Percentiles rank a stretch among this genome's conserved stretches.
Conservation (phyloP, 2,329 filamentous ascomycete genomes). For the Exophiala dermatitidis region DNA sequence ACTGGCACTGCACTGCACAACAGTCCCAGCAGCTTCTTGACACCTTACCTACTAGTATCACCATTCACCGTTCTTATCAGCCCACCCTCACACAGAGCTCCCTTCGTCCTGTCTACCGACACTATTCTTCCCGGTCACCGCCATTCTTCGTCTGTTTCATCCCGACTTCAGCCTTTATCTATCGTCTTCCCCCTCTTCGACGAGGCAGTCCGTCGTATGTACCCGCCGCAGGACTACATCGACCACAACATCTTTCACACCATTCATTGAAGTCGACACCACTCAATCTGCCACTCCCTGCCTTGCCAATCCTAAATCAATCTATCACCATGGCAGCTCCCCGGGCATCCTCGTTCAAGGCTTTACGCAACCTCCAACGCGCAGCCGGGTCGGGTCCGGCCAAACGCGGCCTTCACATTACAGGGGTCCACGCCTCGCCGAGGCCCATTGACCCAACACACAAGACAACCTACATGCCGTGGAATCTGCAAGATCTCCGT, state of each 20-base stretch:
- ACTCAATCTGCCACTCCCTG: not conserved
- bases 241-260: conserved; percentile 26
- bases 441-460: conserved; percentile 45
- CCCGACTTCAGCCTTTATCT: not conserved
- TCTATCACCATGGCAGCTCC: conserved; percentile 38
- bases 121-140: not conserved
- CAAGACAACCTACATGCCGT: conserved; percentile 46
- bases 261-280: conserved; percentile 20
- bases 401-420: conserved; percentile 53
- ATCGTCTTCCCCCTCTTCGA: not conserved
- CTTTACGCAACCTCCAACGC: conserved; percentile 36
- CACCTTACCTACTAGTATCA: not conserved
- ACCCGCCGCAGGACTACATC: conserved; percentile 27
- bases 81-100: not conserved
- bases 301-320: not conserved
- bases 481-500: conserved; percentile 46
- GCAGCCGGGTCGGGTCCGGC: conserved; percentile 31
- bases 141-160: not conserved
- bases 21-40: too few species aligned
- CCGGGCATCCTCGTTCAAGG: conserved; percentile 40
- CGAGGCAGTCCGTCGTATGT: conserved; percentile 14
- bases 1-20: too few species aligned
- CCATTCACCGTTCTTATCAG: not conserved
- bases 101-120: not conserved
- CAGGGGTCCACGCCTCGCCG: conserved; percentile 51